A percentile compares a stretch with the other conserved stretches of the same genome.
These are phyloP conservation scores for Heliosperma pusillum DNA, from an alignment of 148 eudicot genomes.

Conservation along the genomic window DNA sequence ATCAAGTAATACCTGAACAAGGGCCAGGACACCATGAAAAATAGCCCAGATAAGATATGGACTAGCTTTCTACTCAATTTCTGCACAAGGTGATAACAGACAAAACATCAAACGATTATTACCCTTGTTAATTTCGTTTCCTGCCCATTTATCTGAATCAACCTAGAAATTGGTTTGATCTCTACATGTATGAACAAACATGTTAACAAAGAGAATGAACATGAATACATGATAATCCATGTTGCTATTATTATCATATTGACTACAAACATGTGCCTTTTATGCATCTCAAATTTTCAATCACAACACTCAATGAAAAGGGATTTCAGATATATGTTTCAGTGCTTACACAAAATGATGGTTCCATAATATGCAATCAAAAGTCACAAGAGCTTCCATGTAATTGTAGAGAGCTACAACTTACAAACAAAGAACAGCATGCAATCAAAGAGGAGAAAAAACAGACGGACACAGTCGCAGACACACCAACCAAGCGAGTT, in stretches of 20 bases:
- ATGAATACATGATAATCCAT: too few species aligned
- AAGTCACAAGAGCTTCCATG: neutral
- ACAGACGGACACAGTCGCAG: too few species aligned
- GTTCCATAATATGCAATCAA: neutral
- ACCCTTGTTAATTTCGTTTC: neutral
- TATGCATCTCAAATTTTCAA: neutral
- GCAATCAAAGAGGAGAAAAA: too few species aligned
- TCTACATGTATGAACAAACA: neutral
- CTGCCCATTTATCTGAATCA: neutral
- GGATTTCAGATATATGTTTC: neutral
- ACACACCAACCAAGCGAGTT: too few species aligned
- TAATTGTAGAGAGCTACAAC: neutral
- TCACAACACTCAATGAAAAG: neutral
- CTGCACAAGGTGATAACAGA: slow-evolving; percentile 34
- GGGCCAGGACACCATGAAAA: slow-evolving; percentile 91
- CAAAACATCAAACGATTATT: neutral
- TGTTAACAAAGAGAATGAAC: neutral
- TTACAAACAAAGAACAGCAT: neutral
- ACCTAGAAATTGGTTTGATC: neutral
- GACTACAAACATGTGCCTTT: neutral
- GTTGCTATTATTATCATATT: neutral
- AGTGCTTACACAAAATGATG: neutral
- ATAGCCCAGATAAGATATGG: slow-evolving; percentile 84
- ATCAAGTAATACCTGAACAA: slow-evolving; percentile 63
- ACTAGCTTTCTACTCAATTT: slow-evolving; percentile 89